Percentiles rank a stretch among this genome's conserved stretches.
phyloP scores from a whole-genome alignment of 192 early-diverging fungal species.

The Globomyces pollinis-pini region DNA sequence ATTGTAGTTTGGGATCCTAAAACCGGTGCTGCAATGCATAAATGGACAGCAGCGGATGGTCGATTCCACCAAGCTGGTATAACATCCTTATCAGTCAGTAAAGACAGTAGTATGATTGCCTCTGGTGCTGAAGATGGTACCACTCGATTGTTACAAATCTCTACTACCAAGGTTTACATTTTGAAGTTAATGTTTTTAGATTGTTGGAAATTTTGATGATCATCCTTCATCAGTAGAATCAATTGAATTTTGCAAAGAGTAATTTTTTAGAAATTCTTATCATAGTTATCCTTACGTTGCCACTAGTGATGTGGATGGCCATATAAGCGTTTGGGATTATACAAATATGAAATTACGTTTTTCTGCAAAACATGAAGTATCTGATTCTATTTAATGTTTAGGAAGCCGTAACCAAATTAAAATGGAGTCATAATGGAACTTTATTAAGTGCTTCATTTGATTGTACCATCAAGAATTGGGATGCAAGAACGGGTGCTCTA shows the following conservation, averaged over 20 bases:
- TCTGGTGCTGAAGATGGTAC: slow-evolving; percentile 78
- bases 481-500: slow-evolving; percentile 77
- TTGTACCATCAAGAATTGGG: slow-evolving; percentile 79
- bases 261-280: no score
- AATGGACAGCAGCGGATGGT: slow-evolving; percentile 62
- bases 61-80: slow-evolving; percentile 81
- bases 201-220: slow-evolving; percentile 74
- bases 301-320: slow-evolving; percentile 81
- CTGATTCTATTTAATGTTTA: slow-evolving; percentile 23
- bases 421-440: slow-evolving; percentile 36
- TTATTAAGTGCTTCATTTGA: slow-evolving; percentile 75
- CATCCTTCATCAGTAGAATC: slow-evolving; percentile 81
- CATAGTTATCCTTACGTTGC: slow-evolving; percentile 46
- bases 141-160: slow-evolving; percentile 67
- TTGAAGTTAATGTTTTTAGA: slow-evolving; percentile 40
- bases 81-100: slow-evolving; percentile 63
- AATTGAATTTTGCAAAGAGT: slow-evolving; percentile 66
- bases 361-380: slow-evolving; percentile 70
- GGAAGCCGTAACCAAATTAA: slow-evolving; percentile 75
- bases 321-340: slow-evolving; percentile 88
- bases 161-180: slow-evolving; percentile 63
- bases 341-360: slow-evolving; percentile 72
- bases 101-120: slow-evolving; percentile 68
- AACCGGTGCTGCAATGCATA: slow-evolving; percentile 58
- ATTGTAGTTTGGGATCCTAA: slow-evolving; percentile 93